Percentiles rank a stretch among this genome's conserved stretches.
Evolutionary conservation across 495 filamentous ascomycete genomes (phyloP).

Genomic region (Hyphodiscus hymeniophilus): DNA sequence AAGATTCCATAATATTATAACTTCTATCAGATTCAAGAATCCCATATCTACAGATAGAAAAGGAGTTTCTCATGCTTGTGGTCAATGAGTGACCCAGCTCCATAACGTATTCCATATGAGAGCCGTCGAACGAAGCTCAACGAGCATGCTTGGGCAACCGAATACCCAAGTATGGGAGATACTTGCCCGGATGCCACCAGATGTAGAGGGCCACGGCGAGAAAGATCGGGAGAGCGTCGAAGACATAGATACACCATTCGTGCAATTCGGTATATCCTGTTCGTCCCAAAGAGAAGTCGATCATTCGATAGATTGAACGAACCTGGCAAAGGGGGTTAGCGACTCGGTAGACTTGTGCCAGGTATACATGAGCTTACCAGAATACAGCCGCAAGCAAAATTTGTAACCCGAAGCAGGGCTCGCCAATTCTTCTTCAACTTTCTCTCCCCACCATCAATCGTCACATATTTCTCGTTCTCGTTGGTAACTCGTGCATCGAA

Average conservation of each 20-base stretch:
- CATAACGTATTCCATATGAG: too few relatives aligned
- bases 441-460: conserved; percentile 25
- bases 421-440: conserved; percentile 31
- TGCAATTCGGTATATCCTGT: conserved; percentile 19
- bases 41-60: too few relatives aligned
- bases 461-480: conserved; percentile 23
- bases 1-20: too few relatives aligned
- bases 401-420: conserved; percentile 24
- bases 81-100: too few relatives aligned
- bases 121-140: conserved; percentile 3
- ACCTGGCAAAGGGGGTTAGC: conserved; percentile 22
- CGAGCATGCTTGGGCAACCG: conserved; percentile 24
- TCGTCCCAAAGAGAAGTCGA: conserved; percentile 28
- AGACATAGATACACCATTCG: conserved; percentile 28
- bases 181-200: conserved; percentile 34
- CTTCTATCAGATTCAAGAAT: too few relatives aligned
- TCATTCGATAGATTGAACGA: conserved; percentile 30
- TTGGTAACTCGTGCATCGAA: conserved; percentile 25
- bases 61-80: too few relatives aligned
- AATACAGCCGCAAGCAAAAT: conserved; percentile 25
- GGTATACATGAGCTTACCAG: conserved; percentile 24
- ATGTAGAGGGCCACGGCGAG: conserved; percentile 25
- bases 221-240: conserved; percentile 28
- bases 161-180: conserved; percentile 36
- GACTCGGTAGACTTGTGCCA: not conserved